These are phyloP conservation scores for Trifolium dubium DNA, from an alignment of 306 rosid species.

Conservation along the genomic window DNA sequence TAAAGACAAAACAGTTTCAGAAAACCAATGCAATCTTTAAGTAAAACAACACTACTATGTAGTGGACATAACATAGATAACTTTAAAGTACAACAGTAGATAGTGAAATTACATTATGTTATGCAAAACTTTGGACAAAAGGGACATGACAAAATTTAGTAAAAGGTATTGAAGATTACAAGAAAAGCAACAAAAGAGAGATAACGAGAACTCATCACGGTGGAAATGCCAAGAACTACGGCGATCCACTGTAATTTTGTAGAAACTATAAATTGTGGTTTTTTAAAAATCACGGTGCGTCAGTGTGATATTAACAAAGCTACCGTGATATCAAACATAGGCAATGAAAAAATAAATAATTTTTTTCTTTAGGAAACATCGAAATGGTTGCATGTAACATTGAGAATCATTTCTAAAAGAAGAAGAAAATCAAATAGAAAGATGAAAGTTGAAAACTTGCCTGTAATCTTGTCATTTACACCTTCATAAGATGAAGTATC, in stretches of 20 bases:
- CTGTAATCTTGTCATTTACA: constrained; percentile 69
- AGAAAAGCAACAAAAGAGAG: constrained; percentile 23
- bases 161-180: constrained; percentile 40
- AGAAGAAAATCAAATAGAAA: constrained; percentile 13
- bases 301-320: too few relatives aligned
- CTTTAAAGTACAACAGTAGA: constrained; percentile 49
- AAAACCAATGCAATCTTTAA: constrained; percentile 36
- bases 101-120: constrained; percentile 39
- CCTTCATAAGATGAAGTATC: constrained; percentile 55
- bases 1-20: constrained; percentile 40
- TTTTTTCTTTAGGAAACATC: background rate
- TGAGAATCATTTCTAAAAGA: constrained; percentile 9
- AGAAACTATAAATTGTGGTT: too few relatives aligned
- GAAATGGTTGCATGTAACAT: constrained; percentile 17
- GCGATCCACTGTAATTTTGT: too few relatives aligned
- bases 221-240: too few relatives aligned
- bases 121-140: constrained; percentile 42
- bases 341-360: background rate
- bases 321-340: too few relatives aligned
- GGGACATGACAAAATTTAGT: constrained; percentile 37
- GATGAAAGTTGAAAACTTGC: constrained; percentile 40
- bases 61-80: constrained; percentile 43
- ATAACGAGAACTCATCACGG: background rate
- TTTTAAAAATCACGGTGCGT: too few relatives aligned
- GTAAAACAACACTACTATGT: constrained; percentile 33